Evolutionary conservation across 139 green algal species (phyloP), one percentile per base, ranked within the genome.

Genomic region (Chlamydomonas asymmetrica): DNA sequence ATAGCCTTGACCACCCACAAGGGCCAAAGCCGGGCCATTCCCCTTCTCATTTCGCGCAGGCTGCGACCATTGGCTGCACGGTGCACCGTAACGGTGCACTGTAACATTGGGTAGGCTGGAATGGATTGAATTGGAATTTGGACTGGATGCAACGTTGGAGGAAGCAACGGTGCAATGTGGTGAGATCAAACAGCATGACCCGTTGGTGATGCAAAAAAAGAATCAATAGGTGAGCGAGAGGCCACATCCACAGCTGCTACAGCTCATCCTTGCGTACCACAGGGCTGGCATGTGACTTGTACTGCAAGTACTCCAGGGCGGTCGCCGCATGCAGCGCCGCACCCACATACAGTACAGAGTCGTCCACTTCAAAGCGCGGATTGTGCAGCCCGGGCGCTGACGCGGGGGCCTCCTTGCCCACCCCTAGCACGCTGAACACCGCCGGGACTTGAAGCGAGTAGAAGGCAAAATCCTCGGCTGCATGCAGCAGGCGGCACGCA

Each of bases 381-480:
- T 60, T 93, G 75, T 97, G 91, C 59, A 96, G 77, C 25, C 54
- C 74, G 27, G 54, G 8, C 32, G 35, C 20, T 9, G 35, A 23
- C 20, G 23, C 39, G 49, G 6, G 29, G 27, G 32, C 72, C 56
- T 34, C n/a, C 32, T 32, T 56, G 23, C 60, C 60, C 9, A 73
- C 49, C 8, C 52, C 29, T 37, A 16, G 29, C 52, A 7, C 68
- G 22, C 35, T 2, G 40, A 63, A 7, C 62, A 74, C 45, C 52
- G 66, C 31, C 34, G 39, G 34, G 10, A 84, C 79, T 27, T 63
- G 38, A 0, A 56, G 79, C 4, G 64, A 79, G 61, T 94, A 94
- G 75, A 95, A 98, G 4, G 84, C 66, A 75, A 98, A 98, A 83
- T 98, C 93, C 80, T 98, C 93, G 4, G 80, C 93, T 5, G n/a